Evolutionary conservation across 2,329 filamentous ascomycete genomes (phyloP), one percentile per base, ranked within the genome.

Genomic region (Pleoardoris graminearum): DNA sequence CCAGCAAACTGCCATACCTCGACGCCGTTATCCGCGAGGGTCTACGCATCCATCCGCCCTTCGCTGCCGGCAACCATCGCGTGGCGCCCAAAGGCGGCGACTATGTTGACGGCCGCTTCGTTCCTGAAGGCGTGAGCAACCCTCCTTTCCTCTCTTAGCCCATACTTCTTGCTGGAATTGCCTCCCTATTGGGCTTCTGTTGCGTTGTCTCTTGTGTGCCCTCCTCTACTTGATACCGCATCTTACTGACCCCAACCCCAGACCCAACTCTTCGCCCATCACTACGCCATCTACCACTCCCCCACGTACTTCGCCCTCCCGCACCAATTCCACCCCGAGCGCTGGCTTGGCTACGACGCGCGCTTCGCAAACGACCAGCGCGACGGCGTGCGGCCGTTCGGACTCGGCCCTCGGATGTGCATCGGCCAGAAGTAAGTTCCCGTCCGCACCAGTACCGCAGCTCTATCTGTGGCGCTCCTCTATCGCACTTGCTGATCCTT

Each of bases 321-420:
- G 8, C 25, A 56, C 1, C 19, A 42, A 2, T 70, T 65, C 38
- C 33, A 47, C 7, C 67, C 62, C 1, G 62, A 70, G 35, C 57
- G 68, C 16, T 70, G 60, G 64, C 54, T 69, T 8, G 27, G 48
- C 2, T 37, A 48, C 0, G 47, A 57, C n/a, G 7, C 25, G 16
- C 42, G 42, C 21, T 72, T 68, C 35, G 37, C 21, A 1, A 50
- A 50, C 2, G 73, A 76, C 19, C 62, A 61, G 5, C 59, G 57
- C 21, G 64, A 65, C 3, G 65, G 51, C 0, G 60, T 73, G 10
- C 62, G 71, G 33, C 66, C 72, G 2, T 61, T 63, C 27, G 45
- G 36, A 7, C 16, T 48, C 3, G 57, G 59, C 2, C 57, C 57
- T 7, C 45, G 57, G 2, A 55, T 54, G 7, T 63, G 59, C 16